Base-by-base conservation (phyloP, 2,329 filamentous ascomycete genomes). In the Trichophyton rubrum region DNA sequence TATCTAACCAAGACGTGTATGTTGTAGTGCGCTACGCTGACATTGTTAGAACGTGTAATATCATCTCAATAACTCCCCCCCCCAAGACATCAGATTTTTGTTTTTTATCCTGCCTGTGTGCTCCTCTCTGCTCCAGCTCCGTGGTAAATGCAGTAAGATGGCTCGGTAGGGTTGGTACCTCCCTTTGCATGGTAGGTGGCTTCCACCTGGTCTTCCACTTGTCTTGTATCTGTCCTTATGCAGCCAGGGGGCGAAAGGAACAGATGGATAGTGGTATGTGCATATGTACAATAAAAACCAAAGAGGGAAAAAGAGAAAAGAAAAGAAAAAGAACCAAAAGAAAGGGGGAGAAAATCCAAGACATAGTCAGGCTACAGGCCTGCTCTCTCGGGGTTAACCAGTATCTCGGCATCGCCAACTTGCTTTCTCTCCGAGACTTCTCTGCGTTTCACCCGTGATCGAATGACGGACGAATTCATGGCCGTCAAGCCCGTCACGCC, bases 371-470 rank as follows among this genome's bases (percentile, higher is more conserved):
- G 33, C 2, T 38, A 38, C 7, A 38, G 11, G 62, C 66, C 62
- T 66, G 65, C 49, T 13, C 49, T 17, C 65, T 75, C 77, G 43
- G 77, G 77, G 68, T 88, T 85, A 68, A 92, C 80, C 78, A 90
- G 81, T 70, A 84, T 85, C 75, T 89, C 89, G 60, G 86, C 86
- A 77, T 96, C 91, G 64, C 90, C 91, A 60, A 96, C 91, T 76
- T 96, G 91, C 74, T 88, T 87, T 66, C 91, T 81, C 77, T 92
- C 89, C 62, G 88, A 89, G 62, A 96, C 81, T 75, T 96, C 91
- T 64, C 83, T 77, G 66, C 79, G 81, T 68, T 82, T 85, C 66
- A 89, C 81, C 69, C 85, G 86, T 71, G 90, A 85, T 69, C 86
- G 83, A 75, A 86, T 84, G 58, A 81, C 75, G 70, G 78, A 78